phyloP scores from a whole-genome alignment of 768 basidiomycete species.

The Auriscalpium vulgare region DNA sequence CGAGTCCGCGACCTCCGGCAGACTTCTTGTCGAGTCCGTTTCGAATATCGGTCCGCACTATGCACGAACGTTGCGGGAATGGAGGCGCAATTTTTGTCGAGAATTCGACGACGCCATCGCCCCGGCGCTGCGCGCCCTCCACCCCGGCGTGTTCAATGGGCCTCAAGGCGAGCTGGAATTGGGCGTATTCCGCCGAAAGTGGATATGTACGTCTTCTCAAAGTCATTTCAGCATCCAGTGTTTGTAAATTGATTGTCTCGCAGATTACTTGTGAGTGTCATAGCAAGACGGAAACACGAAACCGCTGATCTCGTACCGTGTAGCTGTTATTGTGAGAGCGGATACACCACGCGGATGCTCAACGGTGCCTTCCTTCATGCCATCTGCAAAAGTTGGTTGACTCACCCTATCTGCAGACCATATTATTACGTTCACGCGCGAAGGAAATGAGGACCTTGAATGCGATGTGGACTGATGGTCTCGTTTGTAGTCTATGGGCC shows the following conservation, averaged over 20 bases:
- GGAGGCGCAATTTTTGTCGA: constrained; percentile 53
- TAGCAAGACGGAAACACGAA: not conserved
- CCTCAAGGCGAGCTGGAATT: constrained; percentile 40
- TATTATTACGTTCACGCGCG: constrained; percentile 56
- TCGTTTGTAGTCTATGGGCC: too few relatives aligned
- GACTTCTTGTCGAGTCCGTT: constrained; percentile 8
- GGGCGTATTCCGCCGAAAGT: constrained; percentile 69
- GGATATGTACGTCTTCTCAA: constrained; percentile 46
- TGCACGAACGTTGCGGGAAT: constrained; percentile 73
- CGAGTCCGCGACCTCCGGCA: constrained; percentile 4
- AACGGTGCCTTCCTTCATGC: constrained; percentile 39
- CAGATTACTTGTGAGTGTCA: constrained; percentile 40
- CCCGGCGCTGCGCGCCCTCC: constrained; percentile 44
- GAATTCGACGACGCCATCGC: constrained; percentile 40
- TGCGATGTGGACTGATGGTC: constrained; percentile 27
- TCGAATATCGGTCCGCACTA: constrained; percentile 42
- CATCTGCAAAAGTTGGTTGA: not conserved
- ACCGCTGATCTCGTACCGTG: constrained; percentile 6
- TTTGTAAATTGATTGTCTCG: constrained; percentile 4
- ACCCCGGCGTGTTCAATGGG: constrained; percentile 46
- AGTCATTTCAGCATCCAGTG: not conserved
- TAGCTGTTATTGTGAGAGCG: constrained; percentile 66
- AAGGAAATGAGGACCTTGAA: constrained; percentile 47
- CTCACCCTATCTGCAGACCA: constrained; percentile 36
- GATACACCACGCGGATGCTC: constrained; percentile 56